Evolutionary conservation across 2,329 filamentous ascomycete species (phyloP).

Genomic region (Lachnellula arida): DNA sequence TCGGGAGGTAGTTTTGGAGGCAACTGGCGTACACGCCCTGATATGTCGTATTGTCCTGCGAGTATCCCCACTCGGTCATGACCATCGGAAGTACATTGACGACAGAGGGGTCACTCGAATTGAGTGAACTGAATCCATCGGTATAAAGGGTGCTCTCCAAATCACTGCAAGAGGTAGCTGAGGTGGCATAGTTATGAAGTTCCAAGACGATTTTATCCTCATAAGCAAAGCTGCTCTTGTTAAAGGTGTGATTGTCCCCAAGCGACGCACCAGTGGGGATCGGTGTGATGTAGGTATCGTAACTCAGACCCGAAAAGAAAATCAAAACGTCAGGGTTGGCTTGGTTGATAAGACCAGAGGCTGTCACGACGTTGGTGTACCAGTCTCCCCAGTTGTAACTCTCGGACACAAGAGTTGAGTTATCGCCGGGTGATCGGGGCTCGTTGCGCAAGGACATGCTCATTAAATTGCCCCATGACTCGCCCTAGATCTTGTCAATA

Average conservation of each 20-base stretch:
- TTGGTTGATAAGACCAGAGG: conserved; percentile 35
- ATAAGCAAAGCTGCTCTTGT: conserved; percentile 33
- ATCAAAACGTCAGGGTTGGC: conserved; percentile 39
- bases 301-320: conserved; percentile 42
- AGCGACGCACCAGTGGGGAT: conserved; percentile 34
- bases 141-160: conserved; percentile 34
- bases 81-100: conserved; percentile 36
- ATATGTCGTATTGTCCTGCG: conserved; percentile 29
- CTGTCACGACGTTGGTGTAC: conserved; percentile 38
- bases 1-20: conserved; percentile 26
- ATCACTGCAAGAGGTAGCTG: conserved; percentile 33
- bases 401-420: not conserved
- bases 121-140: conserved; percentile 39
- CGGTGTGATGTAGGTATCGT: conserved; percentile 37
- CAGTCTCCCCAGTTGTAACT: conserved; percentile 40
- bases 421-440: conserved; percentile 25
- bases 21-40: conserved; percentile 30
- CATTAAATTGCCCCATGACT: not conserved
- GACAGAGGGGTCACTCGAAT: conserved; percentile 26
- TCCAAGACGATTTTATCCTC: conserved; percentile 42
- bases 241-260: conserved; percentile 35
- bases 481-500: not conserved
- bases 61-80: conserved; percentile 41
- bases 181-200: conserved; percentile 42
- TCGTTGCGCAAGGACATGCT: conserved; percentile 32